These are phyloP conservation scores for Saururus chinensis DNA, from an alignment of 164 flowering plant species.

Conservation along the genomic window DNA sequence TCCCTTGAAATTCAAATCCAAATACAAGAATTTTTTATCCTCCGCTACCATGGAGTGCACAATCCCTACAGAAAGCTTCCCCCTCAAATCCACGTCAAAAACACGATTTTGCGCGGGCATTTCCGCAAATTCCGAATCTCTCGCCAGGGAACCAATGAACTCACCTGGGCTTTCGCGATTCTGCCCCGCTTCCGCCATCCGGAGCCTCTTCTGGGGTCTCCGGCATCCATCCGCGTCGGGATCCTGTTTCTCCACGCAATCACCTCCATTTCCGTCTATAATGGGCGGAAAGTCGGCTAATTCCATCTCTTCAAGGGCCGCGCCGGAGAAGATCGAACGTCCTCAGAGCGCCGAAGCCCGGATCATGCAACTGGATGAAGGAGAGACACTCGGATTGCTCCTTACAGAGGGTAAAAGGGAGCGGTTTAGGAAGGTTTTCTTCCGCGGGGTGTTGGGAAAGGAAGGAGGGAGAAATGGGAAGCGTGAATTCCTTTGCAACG, in stretches of 20 bases:
- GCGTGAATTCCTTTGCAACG: too few species aligned
- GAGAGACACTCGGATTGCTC: too few species aligned
- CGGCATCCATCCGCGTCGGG: background rate
- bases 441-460: too few species aligned
- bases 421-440: too few species aligned
- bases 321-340: background rate
- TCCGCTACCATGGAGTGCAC: background rate
- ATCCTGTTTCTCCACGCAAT: background rate
- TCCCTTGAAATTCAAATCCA: background rate
- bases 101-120: conserved; percentile 9
- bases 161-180: background rate
- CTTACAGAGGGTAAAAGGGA: too few species aligned
- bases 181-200: background rate
- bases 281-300: background rate
- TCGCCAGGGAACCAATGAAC: background rate
- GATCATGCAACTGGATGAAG: background rate
- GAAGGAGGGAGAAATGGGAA: too few species aligned
- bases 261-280: background rate
- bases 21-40: background rate
- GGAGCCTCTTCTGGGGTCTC: background rate
- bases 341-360: background rate
- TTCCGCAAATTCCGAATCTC: conserved; percentile 5
- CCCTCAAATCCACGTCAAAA: conserved; percentile 17
- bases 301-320: background rate
- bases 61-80: conserved; percentile 8